Base-by-base conservation (phyloP, 2,329 filamentous ascomycete genomes). In the Geosmithia putterillii region DNA sequence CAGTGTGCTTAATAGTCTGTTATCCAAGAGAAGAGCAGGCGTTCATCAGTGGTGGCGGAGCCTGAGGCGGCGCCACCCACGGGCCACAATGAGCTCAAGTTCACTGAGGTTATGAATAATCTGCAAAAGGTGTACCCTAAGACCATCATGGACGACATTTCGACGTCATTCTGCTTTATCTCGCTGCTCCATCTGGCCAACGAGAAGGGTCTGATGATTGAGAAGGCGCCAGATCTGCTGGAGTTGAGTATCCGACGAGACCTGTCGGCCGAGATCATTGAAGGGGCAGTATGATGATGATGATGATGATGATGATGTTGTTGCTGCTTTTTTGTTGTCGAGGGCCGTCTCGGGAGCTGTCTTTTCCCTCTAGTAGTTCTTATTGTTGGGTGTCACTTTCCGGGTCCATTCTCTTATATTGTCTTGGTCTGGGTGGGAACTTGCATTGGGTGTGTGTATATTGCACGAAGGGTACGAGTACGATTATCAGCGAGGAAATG, bases 81-180 rank as follows among this genome's bases (percentile, higher is more conserved):
- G 10, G 28, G 28, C 28, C 28, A 32, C 28, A 32, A 32, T 14
- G 28, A 32, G 3, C 73, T 95, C 50, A 88, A 83, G 54, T 98
- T 98, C 63, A 96, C 89, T 0, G 71, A 83, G 18, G 81, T 98
- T 46, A 94, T 98, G 79, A 94, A 94, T 58, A 81, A 81, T 48
- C 67, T 98, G 40, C 85, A 94, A 58, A 65, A 72, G 4, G 87
- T 95, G 7, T 98, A 98, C 56, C 82, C 88, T 10, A 84, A 86
- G 60, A 74, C 85, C 51, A 78, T 80, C 47, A 86, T 98, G 79
- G 80, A 83, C 47, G 92, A 98, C 62, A 96, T 98, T 55, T 95
- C 88, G 32, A 98, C 92, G 0, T 94, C 76, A 49, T 83, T 68
- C 63, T 94, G 92, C 60, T 98, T 96, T 65, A 98, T 98, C 56